These are phyloP conservation scores for Russula sp. DNA, from an alignment of 768 basidiomycete species.

Conservation along the genomic window DNA sequence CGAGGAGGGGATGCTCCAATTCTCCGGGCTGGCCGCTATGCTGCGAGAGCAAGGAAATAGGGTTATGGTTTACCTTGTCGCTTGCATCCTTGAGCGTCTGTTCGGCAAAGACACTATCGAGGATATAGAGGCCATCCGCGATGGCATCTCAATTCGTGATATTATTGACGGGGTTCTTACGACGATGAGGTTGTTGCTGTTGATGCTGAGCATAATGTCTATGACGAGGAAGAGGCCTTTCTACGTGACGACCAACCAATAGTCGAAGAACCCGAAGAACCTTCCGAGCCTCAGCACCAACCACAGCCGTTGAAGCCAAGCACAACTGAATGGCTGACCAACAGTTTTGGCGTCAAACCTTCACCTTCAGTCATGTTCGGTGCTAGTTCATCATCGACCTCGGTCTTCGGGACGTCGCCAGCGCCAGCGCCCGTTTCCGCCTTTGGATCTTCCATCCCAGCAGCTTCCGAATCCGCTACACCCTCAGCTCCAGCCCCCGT, in stretches of 20 bases:
- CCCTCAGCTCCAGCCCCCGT: slow-evolving; percentile 17
- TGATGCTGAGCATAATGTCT: slow-evolving; percentile 24
- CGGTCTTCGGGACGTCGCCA: slow-evolving; percentile 29
- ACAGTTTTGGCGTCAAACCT: slow-evolving; percentile 36
- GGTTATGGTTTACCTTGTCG: slow-evolving; percentile 82
- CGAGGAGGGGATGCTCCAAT: slow-evolving; percentile 62
- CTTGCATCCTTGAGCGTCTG: slow-evolving; percentile 82
- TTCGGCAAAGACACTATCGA: slow-evolving; percentile 81
- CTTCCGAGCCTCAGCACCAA: slow-evolving; percentile 27
- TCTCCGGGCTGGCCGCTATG: slow-evolving; percentile 56
- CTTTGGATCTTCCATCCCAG: slow-evolving; percentile 26
- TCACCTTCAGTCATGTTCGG: slow-evolving; percentile 29
- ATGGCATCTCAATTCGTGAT: slow-evolving; percentile 53
- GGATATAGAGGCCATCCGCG: slow-evolving; percentile 65
- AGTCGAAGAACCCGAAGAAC: slow-evolving; percentile 16
- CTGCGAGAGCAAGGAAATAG: slow-evolving; percentile 62
- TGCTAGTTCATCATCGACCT: slow-evolving; percentile 26
- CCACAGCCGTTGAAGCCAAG: slow-evolving; percentile 32
- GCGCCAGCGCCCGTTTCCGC: slow-evolving; percentile 14
- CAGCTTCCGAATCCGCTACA: slow-evolving; percentile 3
- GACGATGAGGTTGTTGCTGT: slow-evolving; percentile 34
- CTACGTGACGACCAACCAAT: slow-evolving; percentile 24
- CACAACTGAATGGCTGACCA: slow-evolving; percentile 38
- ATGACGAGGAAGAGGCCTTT: slow-evolving; percentile 28
- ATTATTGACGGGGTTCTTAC: slow-evolving; percentile 60